These are phyloP conservation scores for Cymbidium sinense DNA, from an alignment of 106 monocot species.

Conservation along the genomic window DNA sequence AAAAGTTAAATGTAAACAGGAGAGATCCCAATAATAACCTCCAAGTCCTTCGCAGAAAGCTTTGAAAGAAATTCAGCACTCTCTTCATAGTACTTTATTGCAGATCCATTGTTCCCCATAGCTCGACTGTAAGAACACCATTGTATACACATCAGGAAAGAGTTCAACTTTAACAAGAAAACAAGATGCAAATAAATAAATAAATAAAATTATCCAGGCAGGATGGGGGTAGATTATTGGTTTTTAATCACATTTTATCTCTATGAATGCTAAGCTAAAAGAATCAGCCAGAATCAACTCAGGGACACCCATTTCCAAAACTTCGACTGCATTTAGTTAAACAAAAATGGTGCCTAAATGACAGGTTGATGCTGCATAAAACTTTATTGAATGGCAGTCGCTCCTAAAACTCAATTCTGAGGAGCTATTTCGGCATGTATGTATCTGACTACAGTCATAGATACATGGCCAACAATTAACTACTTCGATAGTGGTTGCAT, in stretches of 20 bases:
- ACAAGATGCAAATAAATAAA: neutral
- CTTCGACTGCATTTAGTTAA: no score
- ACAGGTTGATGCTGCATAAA: no score
- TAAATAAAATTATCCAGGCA: no score
- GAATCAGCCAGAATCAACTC: neutral
- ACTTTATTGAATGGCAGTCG: no score
- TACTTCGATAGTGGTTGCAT: no score
- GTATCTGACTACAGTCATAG: no score
- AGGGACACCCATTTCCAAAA: no score
- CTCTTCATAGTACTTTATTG: slow-evolving; percentile 80
- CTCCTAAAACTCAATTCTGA: no score
- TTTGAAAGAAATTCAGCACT: slow-evolving; percentile 75
- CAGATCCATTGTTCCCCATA: slow-evolving; percentile 59
- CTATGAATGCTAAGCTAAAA: neutral
- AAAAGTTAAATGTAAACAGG: slow-evolving; percentile 5
- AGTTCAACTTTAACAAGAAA: neutral
- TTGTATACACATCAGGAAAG: neutral
- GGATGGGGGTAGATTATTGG: neutral
- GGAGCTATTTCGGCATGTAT: no score
- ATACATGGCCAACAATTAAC: no score
- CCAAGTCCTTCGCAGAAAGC: slow-evolving; percentile 66
- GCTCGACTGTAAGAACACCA: slow-evolving; percentile 48
- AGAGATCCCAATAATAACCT: slow-evolving; percentile 33
- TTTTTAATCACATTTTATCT: neutral
- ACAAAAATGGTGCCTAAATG: no score